Percentiles rank a stretch among this genome's conserved stretches.
Evolutionary conservation across 345 rosid genomes (phyloP).

Genomic region (Populus davidiana): DNA sequence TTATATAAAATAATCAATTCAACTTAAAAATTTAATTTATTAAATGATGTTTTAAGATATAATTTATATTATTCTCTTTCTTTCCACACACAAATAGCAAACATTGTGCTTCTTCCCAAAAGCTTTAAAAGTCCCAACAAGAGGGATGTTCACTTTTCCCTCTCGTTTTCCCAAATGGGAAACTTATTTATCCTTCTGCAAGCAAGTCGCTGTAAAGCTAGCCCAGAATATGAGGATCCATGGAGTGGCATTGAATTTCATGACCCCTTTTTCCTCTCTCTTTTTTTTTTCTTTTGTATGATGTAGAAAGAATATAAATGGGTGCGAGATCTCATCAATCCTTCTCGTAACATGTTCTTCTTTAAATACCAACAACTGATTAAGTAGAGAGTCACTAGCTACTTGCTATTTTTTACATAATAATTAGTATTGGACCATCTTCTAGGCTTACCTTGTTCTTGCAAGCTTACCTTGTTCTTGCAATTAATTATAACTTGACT

Average conservation of each 20-base stretch:
- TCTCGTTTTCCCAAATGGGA: slow-evolving; percentile 17
- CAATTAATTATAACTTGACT: too few species aligned
- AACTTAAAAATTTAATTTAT: too few species aligned
- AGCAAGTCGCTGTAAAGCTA: neutral
- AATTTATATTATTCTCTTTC: too few species aligned
- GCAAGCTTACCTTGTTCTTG: neutral
- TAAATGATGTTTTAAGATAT: too few species aligned
- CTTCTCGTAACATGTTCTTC: slow-evolving; percentile 17
- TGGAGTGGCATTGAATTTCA: slow-evolving; percentile 17
- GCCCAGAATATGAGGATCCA: slow-evolving; percentile 15
- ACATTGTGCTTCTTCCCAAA: neutral
- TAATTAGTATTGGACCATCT: neutral
- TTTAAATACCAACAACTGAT: neutral
- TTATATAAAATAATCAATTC: too few species aligned
- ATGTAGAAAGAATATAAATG: neutral
- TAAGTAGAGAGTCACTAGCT: neutral
- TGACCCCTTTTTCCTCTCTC: neutral
- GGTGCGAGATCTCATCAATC: slow-evolving; percentile 23
- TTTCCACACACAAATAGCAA: neutral
- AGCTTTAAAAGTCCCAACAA: slow-evolving; percentile 15
- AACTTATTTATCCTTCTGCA: slow-evolving; percentile 9
- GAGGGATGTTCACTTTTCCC: slow-evolving; percentile 11
- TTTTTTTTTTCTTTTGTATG: neutral
- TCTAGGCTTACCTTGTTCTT: neutral
- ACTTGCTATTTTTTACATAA: neutral